Evolutionary conservation across 768 basidiomycete genomes (phyloP).

Genomic region (Hericium alpestre): DNA sequence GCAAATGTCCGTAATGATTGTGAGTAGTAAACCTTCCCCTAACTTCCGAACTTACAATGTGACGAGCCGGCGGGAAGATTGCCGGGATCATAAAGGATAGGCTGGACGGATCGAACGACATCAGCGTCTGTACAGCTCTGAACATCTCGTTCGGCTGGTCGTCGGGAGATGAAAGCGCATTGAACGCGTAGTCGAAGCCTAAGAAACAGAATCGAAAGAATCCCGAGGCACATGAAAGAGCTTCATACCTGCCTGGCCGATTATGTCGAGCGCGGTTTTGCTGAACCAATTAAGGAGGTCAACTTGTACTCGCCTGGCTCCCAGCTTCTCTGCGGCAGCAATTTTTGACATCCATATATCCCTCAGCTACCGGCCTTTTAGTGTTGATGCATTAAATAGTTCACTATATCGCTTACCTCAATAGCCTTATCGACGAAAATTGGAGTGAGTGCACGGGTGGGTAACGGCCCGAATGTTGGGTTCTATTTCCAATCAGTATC

Average conservation of each 20-base stretch:
- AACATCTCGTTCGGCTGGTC: not conserved
- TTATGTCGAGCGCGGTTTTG: not conserved
- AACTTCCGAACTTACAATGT: not conserved
- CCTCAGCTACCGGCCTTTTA: not conserved
- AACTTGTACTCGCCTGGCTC: not conserved
- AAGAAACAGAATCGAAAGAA: not conserved
- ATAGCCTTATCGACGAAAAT: not conserved
- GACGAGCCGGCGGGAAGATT: not conserved
- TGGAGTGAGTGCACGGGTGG: not conserved
- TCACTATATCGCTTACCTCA: not conserved
- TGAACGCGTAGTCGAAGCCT: not conserved
- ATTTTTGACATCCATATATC: not conserved
- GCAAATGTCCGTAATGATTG: not conserved
- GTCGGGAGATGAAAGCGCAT: not conserved
- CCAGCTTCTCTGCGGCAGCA: not conserved
- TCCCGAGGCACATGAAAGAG: no score
- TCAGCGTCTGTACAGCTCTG: not conserved
- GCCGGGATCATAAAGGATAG: not conserved
- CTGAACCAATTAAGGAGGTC: not conserved
- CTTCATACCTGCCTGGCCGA: not conserved
- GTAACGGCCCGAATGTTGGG: not conserved
- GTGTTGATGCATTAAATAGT: not conserved
- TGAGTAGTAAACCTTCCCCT: no score
- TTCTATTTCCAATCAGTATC: not conserved
- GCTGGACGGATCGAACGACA: not conserved